Evolutionary conservation across 768 basidiomycete genomes (phyloP).

Genomic region (Russula sp.): DNA sequence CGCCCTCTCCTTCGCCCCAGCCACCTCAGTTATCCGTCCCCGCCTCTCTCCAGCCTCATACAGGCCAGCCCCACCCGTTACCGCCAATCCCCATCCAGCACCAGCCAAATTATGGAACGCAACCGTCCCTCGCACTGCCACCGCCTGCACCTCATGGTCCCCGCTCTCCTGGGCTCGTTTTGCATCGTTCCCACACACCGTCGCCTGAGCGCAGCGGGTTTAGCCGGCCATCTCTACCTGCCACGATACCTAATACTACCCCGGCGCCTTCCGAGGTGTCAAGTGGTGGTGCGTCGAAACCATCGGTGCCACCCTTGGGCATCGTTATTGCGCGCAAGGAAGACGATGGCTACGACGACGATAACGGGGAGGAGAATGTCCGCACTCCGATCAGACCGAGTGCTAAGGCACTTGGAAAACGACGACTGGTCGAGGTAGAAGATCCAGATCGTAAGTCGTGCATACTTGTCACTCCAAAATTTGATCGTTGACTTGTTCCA

Average conservation of each 20-base stretch:
- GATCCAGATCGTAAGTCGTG: conserved; percentile 41
- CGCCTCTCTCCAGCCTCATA: conserved; percentile 29
- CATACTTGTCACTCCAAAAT: not conserved
- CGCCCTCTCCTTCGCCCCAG: conserved; percentile 38
- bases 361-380: conserved; percentile 31
- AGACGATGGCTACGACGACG: not conserved
- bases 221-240: conserved; percentile 4
- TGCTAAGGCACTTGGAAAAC: conserved; percentile 85
- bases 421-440: conserved; percentile 52
- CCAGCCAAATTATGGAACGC: conserved; percentile 25
- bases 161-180: conserved; percentile 48
- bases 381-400: conserved; percentile 56
- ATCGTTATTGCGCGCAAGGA: not conserved
- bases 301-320: conserved; percentile 1
- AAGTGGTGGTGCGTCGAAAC: conserved; percentile 7
- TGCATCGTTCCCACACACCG: conserved; percentile 56
- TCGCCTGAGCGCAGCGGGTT: conserved; percentile 48
- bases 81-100: conserved; percentile 33
- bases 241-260: conserved; percentile 2
- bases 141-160: conserved; percentile 67
- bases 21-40: conserved; percentile 30
- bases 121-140: conserved; percentile 52
- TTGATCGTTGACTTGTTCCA: not conserved
- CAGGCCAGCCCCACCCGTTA: conserved; percentile 33
- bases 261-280: conserved; percentile 10